These are phyloP conservation scores for Botrytis byssoidea DNA, from an alignment of 2,329 filamentous ascomycete genomes.

Conservation along the genomic window DNA sequence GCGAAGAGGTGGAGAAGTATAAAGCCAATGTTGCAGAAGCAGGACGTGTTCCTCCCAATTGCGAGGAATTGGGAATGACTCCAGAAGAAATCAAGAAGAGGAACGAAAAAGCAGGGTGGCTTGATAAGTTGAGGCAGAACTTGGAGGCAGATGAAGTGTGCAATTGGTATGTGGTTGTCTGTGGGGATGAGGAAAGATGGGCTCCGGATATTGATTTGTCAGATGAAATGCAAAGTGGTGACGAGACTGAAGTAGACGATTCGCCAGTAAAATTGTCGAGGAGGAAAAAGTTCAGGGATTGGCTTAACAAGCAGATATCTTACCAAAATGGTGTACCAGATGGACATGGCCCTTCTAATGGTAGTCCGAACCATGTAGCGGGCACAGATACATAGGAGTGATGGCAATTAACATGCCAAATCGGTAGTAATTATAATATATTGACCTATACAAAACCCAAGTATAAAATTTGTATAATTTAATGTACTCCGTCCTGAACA, in stretches of 20 bases:
- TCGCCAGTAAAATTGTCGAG: constrained; percentile 41
- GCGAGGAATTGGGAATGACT: constrained; percentile 24
- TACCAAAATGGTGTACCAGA: background rate
- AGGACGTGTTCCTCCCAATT: constrained; percentile 24
- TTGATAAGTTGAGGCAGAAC: constrained; percentile 56
- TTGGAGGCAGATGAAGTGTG: constrained; percentile 57
- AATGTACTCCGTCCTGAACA: constrained; percentile 5
- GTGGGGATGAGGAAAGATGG: constrained; percentile 58
- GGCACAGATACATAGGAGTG: background rate
- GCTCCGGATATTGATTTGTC: constrained; percentile 36
- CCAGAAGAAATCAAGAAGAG: constrained; percentile 32
- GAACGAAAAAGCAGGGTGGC: constrained; percentile 46
- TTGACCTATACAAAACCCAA: background rate
- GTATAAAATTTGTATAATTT: background rate
- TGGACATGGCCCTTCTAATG: background rate
- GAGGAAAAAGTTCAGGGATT: constrained; percentile 42
- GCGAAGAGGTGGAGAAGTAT: constrained; percentile 56
- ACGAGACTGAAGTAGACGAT: background rate
- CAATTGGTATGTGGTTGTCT: constrained; percentile 62
- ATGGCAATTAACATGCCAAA: background rate
- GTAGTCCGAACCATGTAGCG: background rate
- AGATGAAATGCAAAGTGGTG: constrained; percentile 24
- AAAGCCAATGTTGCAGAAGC: constrained; percentile 44
- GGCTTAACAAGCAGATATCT: constrained; percentile 40
- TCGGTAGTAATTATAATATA: constrained; percentile 5